These are phyloP conservation scores for Cordyceps pruinosa DNA, from an alignment of 2,329 filamentous ascomycete species.

Conservation along the genomic window DNA sequence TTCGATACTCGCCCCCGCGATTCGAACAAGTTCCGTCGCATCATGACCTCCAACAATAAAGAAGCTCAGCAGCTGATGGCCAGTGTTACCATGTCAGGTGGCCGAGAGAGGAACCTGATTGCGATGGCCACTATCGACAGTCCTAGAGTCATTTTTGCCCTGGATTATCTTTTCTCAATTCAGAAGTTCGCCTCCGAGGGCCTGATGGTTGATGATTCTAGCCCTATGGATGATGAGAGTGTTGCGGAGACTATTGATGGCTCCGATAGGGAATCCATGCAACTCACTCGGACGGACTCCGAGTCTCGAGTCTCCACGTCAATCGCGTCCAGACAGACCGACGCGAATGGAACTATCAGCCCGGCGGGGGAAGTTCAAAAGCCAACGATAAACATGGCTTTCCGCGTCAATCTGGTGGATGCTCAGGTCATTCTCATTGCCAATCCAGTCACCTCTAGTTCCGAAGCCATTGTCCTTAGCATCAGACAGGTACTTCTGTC, in stretches of 20 bases:
- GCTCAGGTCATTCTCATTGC: slow-evolving; percentile 95
- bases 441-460: slow-evolving; percentile 81
- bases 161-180: slow-evolving; percentile 91
- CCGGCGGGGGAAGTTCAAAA: slow-evolving; percentile 10
- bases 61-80: slow-evolving; percentile 98
- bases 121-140: slow-evolving; percentile 92
- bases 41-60: slow-evolving; percentile 95
- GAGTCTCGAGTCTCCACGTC: slow-evolving; percentile 27
- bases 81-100: slow-evolving; percentile 85
- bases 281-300: slow-evolving; percentile 36
- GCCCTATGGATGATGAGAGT: slow-evolving; percentile 44
- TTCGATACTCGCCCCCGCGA: slow-evolving; percentile 83
- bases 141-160: slow-evolving; percentile 84
- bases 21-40: slow-evolving; percentile 92
- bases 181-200: slow-evolving; percentile 75
- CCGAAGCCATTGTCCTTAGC: slow-evolving; percentile 90
- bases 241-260: slow-evolving; percentile 51
- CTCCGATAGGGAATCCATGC: slow-evolving; percentile 53
- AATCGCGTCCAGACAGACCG: slow-evolving; percentile 17
- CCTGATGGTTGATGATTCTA: slow-evolving; percentile 52
- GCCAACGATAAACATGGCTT: slow-evolving; percentile 65
- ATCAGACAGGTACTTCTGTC: slow-evolving; percentile 91
- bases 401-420: slow-evolving; percentile 89
- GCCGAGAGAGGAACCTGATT: slow-evolving; percentile 73
- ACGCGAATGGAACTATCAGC: not conserved